Evolutionary conservation across 169 alveolate genomes (phyloP).

Genomic region (Amoebophrya sp.): DNA sequence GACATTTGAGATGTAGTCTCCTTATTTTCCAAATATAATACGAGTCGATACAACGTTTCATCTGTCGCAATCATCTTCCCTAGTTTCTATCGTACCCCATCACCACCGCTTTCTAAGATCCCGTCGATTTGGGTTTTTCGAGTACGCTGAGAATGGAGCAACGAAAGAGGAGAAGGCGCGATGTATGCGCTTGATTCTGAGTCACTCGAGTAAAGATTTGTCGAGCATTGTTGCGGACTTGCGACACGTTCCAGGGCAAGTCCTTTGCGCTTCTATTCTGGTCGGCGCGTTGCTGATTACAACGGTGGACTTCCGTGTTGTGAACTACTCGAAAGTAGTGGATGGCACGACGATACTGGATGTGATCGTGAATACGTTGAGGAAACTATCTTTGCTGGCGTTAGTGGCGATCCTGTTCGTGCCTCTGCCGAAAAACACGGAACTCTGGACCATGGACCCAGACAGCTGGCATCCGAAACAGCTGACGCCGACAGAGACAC

Average conservation of each 20-base stretch:
- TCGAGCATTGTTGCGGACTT: not conserved
- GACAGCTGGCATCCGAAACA: not conserved
- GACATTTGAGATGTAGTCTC: too few species aligned
- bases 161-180: not conserved
- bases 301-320: not conserved
- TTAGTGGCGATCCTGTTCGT: not conserved
- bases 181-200: not conserved
- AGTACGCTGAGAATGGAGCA: not conserved
- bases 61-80: too few species aligned
- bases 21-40: too few species aligned
- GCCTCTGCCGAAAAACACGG: not conserved
- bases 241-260: not conserved
- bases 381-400: not conserved
- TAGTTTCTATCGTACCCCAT: too few species aligned
- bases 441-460: not conserved
- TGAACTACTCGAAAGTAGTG: not conserved
- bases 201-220: not conserved
- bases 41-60: too few species aligned
- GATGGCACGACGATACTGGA: not conserved
- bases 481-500: not conserved
- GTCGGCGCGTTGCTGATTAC: not conserved
- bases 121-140: not conserved
- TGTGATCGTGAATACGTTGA: not conserved
- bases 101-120: too few species aligned
- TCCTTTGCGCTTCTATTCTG: not conserved